Evolutionary conservation across 1,284 basidiomycete genomes (phyloP).

Genomic region (Fomitopsis pinicola): DNA sequence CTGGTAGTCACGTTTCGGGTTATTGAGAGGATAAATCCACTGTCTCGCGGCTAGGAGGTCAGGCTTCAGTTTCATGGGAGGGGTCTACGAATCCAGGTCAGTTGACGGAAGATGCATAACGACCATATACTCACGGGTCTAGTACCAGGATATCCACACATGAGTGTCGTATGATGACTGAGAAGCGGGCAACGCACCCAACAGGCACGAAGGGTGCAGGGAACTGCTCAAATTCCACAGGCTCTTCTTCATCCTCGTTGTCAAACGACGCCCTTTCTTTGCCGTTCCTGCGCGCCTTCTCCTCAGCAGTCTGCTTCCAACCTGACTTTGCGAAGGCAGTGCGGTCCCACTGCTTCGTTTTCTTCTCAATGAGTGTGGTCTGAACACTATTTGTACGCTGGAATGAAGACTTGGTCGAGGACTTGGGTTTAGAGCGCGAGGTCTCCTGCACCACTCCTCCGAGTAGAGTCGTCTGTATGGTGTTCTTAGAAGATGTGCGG

Average conservation of each 20-base stretch:
- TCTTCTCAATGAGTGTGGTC: conserved; percentile 48
- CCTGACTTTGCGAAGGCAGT: conserved; percentile 81
- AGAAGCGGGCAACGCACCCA: conserved; percentile 30
- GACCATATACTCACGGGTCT: conserved; percentile 31
- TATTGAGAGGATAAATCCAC: conserved; percentile 93
- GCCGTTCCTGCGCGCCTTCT: conserved; percentile 31
- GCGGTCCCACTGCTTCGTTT: conserved; percentile 83
- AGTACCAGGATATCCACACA: background rate
- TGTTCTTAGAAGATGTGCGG: conserved; percentile 25
- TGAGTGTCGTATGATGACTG: background rate
- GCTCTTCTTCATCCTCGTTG: conserved; percentile 45
- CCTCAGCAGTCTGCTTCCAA: conserved; percentile 43
- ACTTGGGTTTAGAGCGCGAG: conserved; percentile 27
- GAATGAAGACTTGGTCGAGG: conserved; percentile 27
- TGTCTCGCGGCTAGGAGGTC: conserved; percentile 79
- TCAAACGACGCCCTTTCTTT: conserved; percentile 41
- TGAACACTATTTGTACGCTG: conserved; percentile 35
- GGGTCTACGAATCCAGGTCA: conserved; percentile 40
- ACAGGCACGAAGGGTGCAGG: conserved; percentile 69
- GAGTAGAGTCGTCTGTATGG: conserved; percentile 62
- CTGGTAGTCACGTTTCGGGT: conserved; percentile 89
- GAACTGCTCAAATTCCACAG: conserved; percentile 76
- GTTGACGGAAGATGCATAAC: background rate
- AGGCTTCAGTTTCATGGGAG: conserved; percentile 71
- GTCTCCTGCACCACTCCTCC: conserved; percentile 45